Percentiles rank a stretch among this genome's conserved stretches.
Evolutionary conservation across 768 basidiomycete genomes (phyloP).

Genomic region (Podaxis carcinomalis): DNA sequence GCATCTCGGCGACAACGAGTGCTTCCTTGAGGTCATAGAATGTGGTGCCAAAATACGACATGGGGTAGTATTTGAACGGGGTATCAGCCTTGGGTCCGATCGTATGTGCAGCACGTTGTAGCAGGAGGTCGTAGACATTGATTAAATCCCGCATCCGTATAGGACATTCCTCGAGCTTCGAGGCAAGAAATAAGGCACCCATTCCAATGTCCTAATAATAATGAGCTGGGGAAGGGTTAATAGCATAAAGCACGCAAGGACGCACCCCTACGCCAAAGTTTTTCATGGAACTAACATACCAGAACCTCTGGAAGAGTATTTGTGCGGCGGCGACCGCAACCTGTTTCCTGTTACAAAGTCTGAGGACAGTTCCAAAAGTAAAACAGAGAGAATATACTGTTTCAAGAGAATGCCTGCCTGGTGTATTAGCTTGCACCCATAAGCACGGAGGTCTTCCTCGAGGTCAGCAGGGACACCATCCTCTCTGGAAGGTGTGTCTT

Average conservation of each 20-base stretch:
- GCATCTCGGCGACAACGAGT: constrained; percentile 94
- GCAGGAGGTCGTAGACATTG: constrained; percentile 87
- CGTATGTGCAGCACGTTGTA: constrained; percentile 65
- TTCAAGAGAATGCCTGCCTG: constrained; percentile 89
- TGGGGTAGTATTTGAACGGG: constrained; percentile 68
- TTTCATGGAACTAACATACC: constrained; percentile 92
- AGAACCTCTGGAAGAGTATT: constrained; percentile 95
- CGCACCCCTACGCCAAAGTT: constrained; percentile 91
- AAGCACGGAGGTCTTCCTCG: constrained; percentile 86
- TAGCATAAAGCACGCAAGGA: constrained; percentile 13
- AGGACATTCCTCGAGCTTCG: constrained; percentile 90
- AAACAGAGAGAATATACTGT: constrained; percentile 54
- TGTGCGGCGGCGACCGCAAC: constrained; percentile 97
- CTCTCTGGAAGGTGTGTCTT: constrained; percentile 71
- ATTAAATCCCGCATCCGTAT: constrained; percentile 90
- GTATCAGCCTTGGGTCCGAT: constrained; percentile 30
- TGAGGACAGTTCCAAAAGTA: not conserved
- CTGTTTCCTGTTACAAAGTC: constrained; percentile 65
- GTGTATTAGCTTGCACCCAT: constrained; percentile 92
- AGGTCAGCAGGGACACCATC: constrained; percentile 80
- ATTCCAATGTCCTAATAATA: constrained; percentile 71
- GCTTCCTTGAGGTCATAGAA: constrained; percentile 97
- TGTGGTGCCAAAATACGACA: constrained; percentile 84
- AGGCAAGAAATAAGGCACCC: constrained; percentile 85
- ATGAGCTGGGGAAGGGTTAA: not conserved